These are phyloP conservation scores for Ustilago crameri DNA, from an alignment of 1,284 basidiomycete species.

Conservation along the genomic window DNA sequence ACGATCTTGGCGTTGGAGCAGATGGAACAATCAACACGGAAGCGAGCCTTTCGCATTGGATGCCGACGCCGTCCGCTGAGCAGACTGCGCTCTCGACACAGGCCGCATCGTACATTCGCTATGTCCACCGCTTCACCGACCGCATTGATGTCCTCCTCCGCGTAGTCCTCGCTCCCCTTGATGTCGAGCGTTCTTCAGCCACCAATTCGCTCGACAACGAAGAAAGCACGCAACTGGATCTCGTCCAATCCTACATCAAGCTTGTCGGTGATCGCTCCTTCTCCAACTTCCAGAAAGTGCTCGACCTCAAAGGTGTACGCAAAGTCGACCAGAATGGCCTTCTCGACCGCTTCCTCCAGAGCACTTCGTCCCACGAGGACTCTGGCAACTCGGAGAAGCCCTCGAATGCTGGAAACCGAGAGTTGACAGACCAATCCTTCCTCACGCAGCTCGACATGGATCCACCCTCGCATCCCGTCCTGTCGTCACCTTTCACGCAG, in stretches of 20 bases:
- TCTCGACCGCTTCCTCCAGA: slow-evolving; percentile 85
- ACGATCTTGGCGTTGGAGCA: slow-evolving; percentile 26
- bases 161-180: slow-evolving; percentile 47
- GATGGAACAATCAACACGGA: slow-evolving; percentile 24
- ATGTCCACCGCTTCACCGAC: slow-evolving; percentile 47
- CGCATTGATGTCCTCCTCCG: slow-evolving; percentile 55
- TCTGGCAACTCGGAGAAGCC: not conserved
- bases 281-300: slow-evolving; percentile 81
- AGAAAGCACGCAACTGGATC: slow-evolving; percentile 9
- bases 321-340: slow-evolving; percentile 86
- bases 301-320: slow-evolving; percentile 85
- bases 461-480: slow-evolving; percentile 69
- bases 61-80: slow-evolving; percentile 29
- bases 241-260: slow-evolving; percentile 57
- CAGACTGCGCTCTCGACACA: slow-evolving; percentile 37
- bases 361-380: slow-evolving; percentile 72
- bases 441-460: slow-evolving; percentile 88
- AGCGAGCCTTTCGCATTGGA: slow-evolving; percentile 36
- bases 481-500: slow-evolving; percentile 39
- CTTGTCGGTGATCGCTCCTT: slow-evolving; percentile 59
- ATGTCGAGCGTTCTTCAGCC: slow-evolving; percentile 3
- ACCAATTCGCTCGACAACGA: not conserved
- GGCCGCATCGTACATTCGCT: slow-evolving; percentile 52
- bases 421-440: slow-evolving; percentile 46
- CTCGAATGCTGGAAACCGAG: not conserved